phyloP scores from a whole-genome alignment of 257 asterid species.

The Ligustrum vulgare region DNA sequence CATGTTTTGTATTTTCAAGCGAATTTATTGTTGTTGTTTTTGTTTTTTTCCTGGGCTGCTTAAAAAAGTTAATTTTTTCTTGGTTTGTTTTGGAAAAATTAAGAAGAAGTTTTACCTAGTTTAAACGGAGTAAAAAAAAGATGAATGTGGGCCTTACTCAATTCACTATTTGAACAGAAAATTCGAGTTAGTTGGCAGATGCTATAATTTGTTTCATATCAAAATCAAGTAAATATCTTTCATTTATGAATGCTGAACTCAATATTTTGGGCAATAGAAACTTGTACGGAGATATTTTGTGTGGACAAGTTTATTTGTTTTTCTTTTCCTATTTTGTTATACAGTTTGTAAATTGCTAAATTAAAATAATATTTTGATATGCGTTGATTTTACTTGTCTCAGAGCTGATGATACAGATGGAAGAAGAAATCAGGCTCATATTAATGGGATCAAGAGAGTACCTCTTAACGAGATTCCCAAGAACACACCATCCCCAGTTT shows the following conservation, averaged over 20 bases:
- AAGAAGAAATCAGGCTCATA: conserved; percentile 24
- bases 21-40: neutral
- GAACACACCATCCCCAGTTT: conserved; percentile 36
- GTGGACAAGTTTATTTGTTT: neutral
- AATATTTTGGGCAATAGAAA: neutral
- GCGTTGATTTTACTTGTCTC: conserved; percentile 18
- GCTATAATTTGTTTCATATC: neutral
- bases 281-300: neutral
- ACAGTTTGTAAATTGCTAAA: conserved; percentile 8
- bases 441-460: conserved; percentile 39
- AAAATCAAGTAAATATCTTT: neutral
- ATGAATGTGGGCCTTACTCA: neutral
- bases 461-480: conserved; percentile 59
- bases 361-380: neutral
- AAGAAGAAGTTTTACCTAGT: neutral
- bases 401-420: conserved; percentile 42
- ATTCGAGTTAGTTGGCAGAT: neutral
- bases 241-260: neutral
- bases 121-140: neutral
- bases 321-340: neutral
- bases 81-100: neutral
- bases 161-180: neutral
- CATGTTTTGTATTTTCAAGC: neutral
- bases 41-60: neutral
- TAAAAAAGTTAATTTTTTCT: neutral